Base-by-base conservation (phyloP, 2,329 filamentous ascomycete genomes). In the Monilinia polystroma region DNA sequence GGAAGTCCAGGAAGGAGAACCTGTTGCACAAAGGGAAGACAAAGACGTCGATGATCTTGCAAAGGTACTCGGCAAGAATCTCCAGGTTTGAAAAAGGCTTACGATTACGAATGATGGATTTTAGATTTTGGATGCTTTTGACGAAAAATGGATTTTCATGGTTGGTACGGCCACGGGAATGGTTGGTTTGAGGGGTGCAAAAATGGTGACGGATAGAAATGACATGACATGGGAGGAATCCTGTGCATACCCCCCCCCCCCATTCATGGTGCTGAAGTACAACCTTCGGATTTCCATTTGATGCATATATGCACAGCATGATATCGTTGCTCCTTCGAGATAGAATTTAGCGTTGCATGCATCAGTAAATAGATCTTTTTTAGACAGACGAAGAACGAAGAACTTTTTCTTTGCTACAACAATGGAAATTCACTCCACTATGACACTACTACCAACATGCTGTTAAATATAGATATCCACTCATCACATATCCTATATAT, bases 21-120 rank as follows among this genome's bases (percentile, higher is more conserved):
- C 90, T 52, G 86, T 89, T n/a, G 83, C 86, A 20, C 85, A 89
- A 77, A 79, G 85, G 71, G 85, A 91, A 78, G 87, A 93, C 76
- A 86, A 88, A 77, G 90, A 90, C 43, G 91, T 98, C 51, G 93
- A 97, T 74, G 88, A 87, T 56, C 81, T 98, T 75, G 90, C 92
- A 20, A 85, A 89, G 76, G 83, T 87, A 75, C 80, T 98, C 72
- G 64, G 56, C 26, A 66, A 66, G 16, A 66, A 66, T 18, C 64
- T 66, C 29, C 35, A 59, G 32, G 64, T 66, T 26, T 66, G 64
- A 66, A 55, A 52, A 5, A 49, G 20, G 12, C 54, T 26, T 47
- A 47, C 29, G 52, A 47, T 51, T 20, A 56, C 26, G 41, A 56
- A 64, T 38, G 32, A 64, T 56, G 41, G 41, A 57, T 64, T 64